phyloP scores from a whole-genome alignment of 495 filamentous ascomycete genomes.

The Lentithecium fluviatile region DNA sequence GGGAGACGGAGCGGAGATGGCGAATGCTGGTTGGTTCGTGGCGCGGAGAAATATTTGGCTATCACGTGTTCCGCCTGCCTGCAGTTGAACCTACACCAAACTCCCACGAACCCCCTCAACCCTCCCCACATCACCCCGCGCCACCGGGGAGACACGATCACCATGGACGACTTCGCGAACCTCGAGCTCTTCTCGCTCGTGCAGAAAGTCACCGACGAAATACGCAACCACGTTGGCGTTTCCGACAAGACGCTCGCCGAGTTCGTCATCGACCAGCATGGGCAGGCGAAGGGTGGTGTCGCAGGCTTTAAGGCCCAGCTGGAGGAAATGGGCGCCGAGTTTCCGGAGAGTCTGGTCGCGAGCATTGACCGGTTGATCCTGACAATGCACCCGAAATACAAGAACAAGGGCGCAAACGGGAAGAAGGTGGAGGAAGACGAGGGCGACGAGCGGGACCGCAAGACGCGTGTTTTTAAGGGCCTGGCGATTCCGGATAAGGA shows the following conservation, averaged over 20 bases:
- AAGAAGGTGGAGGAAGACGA: conserved; percentile 43
- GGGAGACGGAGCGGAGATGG: neutral
- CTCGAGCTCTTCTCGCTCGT: conserved; percentile 92
- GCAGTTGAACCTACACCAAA: no score
- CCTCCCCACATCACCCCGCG: neutral
- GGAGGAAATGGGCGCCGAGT: conserved; percentile 76
- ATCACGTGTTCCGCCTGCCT: no score
- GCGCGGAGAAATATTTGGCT: neutral
- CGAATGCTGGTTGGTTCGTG: neutral
- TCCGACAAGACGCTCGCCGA: conserved; percentile 93
- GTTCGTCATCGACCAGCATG: conserved; percentile 87
- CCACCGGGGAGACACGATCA: neutral
- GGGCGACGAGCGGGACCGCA: conserved; percentile 51
- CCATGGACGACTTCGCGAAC: conserved; percentile 86
- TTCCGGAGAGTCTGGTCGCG: conserved; percentile 83
- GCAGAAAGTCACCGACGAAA: conserved; percentile 88
- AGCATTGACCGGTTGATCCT: conserved; percentile 84
- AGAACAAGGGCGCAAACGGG: conserved; percentile 50
- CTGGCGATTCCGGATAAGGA: conserved; percentile 84
- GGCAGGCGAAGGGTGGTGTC: conserved; percentile 65
- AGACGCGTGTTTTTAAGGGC: conserved; percentile 81
- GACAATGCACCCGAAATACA: conserved; percentile 88
- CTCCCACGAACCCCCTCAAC: neutral
- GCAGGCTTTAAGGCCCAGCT: conserved; percentile 70
- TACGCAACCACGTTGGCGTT: conserved; percentile 91